Evolutionary conservation across 768 basidiomycete genomes (phyloP).

Genomic region (Amanita muscaria): DNA sequence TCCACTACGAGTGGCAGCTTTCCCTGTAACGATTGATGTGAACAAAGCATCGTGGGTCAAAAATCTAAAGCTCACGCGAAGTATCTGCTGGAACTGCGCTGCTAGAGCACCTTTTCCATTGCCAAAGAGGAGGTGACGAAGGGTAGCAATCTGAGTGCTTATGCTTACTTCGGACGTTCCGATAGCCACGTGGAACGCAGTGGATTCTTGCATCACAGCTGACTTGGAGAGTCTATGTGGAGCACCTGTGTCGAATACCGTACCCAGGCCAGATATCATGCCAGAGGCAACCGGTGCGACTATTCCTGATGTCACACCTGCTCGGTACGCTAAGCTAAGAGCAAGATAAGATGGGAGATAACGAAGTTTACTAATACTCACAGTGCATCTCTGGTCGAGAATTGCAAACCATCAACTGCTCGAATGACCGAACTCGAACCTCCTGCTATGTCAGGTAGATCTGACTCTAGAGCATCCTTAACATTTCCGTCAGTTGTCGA

Average conservation of each 20-base stretch:
- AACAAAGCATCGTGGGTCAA: neutral
- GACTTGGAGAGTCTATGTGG: conserved; percentile 45
- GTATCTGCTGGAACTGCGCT: conserved; percentile 33
- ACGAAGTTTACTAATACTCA: conserved; percentile 14
- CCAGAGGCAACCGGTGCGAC: conserved; percentile 42
- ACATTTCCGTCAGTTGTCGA: conserved; percentile 54
- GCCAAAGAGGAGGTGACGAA: conserved; percentile 43
- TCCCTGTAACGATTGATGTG: conserved; percentile 27
- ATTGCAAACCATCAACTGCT: conserved; percentile 69
- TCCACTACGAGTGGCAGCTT: conserved; percentile 51
- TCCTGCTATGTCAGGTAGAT: conserved; percentile 35
- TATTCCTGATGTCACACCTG: conserved; percentile 56
- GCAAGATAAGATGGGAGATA: neutral
- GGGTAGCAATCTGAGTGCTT: conserved; percentile 58
- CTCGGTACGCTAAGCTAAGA: conserved; percentile 45
- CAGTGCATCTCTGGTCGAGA: conserved; percentile 49
- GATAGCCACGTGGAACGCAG: conserved; percentile 56
- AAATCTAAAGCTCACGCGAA: conserved; percentile 26
- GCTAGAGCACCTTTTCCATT: conserved; percentile 31
- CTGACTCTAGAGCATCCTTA: conserved; percentile 33
- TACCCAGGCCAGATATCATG: conserved; percentile 49
- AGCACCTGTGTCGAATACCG: conserved; percentile 48
- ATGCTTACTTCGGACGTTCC: conserved; percentile 36
- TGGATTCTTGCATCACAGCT: conserved; percentile 50
- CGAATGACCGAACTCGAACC: conserved; percentile 32